Evolutionary conservation across 352 stramenopile genomes (phyloP).

Genomic region (Pythium aristosporum): DNA sequence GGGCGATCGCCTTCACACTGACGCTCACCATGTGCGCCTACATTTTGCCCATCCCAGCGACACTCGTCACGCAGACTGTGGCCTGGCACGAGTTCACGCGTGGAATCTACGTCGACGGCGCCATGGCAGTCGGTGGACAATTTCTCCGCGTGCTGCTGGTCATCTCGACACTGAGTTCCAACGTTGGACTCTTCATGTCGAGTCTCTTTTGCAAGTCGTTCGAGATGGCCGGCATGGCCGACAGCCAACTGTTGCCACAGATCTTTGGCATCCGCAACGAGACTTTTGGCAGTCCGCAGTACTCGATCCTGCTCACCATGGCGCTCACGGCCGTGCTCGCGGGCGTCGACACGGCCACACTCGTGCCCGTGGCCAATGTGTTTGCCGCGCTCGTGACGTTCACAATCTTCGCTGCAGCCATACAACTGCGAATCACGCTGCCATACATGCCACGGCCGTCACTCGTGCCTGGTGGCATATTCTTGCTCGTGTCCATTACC

Average conservation of each 20-base stretch:
- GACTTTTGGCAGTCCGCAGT: slow-evolving; percentile 27
- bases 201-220: slow-evolving; percentile 86
- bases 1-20: slow-evolving; percentile 67
- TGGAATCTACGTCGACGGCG: slow-evolving; percentile 13
- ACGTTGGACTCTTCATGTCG: slow-evolving; percentile 84
- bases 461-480: slow-evolving; percentile 27
- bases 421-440: slow-evolving; percentile 64
- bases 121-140: slow-evolving; percentile 2
- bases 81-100: slow-evolving; percentile 12
- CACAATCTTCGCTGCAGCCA: slow-evolving; percentile 78
- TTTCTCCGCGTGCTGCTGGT: slow-evolving; percentile 52
- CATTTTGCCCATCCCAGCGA: slow-evolving; percentile 75
- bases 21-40: slow-evolving; percentile 62
- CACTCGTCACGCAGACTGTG: slow-evolving; percentile 36
- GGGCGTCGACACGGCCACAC: slow-evolving; percentile 38
- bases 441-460: slow-evolving; percentile 41
- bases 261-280: slow-evolving; percentile 52
- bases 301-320: slow-evolving; percentile 18
- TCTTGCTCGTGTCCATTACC: slow-evolving; percentile 24
- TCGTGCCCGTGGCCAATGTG: slow-evolving; percentile 81
- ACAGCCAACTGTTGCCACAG: slow-evolving; percentile 72
- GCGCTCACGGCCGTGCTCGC: slow-evolving; percentile 19
- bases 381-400: slow-evolving; percentile 70
- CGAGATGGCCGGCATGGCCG: slow-evolving; percentile 71
- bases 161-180: slow-evolving; percentile 65